Conservation (phyloP, 208 protist species). For the Acanthamoeba triangularis region DNA sequence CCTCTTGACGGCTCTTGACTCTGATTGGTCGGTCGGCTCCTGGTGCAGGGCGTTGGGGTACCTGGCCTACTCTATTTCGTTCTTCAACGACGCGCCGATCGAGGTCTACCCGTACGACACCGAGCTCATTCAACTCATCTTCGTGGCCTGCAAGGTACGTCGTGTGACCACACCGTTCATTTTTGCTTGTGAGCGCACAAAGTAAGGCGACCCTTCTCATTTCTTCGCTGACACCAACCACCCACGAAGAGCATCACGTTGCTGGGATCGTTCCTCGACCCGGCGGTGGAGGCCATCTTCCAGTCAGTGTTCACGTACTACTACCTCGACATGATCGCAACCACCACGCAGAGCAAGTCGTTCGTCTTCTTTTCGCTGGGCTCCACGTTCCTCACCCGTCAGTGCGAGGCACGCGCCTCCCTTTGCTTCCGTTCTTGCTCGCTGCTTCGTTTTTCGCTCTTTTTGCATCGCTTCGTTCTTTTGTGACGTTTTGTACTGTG, state of each 20-base stretch:
- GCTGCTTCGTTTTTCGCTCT: not conserved
- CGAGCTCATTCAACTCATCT: conserved; percentile 14
- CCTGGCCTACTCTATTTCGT: conserved; percentile 65
- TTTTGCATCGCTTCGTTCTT: not conserved
- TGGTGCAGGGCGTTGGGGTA: not conserved
- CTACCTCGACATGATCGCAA: conserved; percentile 29
- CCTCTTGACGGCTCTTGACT: no score
- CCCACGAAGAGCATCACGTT: not conserved
- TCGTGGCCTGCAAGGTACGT: conserved; percentile 23
- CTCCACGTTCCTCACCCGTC: not conserved
- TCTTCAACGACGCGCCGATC: conserved; percentile 8
- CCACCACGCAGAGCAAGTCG: not conserved
- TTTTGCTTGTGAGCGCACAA: not conserved
- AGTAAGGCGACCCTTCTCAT: not conserved
- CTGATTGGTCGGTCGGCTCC: not conserved
- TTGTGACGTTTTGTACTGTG: not conserved
- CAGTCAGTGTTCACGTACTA: conserved; percentile 47
- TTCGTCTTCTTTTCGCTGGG: conserved; percentile 60
- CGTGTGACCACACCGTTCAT: not conserved
- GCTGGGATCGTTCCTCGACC: conserved; percentile 27
- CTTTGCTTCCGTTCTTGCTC: not conserved
- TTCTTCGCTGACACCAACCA: no score
- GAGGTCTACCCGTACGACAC: conserved; percentile 71
- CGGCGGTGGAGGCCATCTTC: conserved; percentile 25
- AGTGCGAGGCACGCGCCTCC: not conserved